Base-by-base conservation (phyloP, 2,329 filamentous ascomycete species). In the Paracamarosporium sp. region DNA sequence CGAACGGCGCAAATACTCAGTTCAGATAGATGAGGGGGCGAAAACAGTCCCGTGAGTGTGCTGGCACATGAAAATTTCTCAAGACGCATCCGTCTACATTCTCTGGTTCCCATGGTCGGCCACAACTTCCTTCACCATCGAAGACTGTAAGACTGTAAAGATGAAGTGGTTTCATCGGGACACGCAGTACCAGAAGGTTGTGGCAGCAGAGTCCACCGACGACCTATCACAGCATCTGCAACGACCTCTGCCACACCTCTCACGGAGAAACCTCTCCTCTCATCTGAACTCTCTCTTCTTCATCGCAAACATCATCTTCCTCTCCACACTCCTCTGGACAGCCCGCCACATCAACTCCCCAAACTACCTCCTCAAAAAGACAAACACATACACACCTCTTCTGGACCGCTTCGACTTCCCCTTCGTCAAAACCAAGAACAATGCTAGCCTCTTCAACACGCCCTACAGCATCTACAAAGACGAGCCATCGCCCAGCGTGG, bases 391-490 rank as follows among this genome's bases (percentile, higher is more conserved):
- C 20, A 33, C 53, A 25, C 22, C 52, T 51, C 43, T 59, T 59
- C 44, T 55, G 5, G 20, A 40, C 45, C 44, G 35, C 24, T 43
- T 20, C 27, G 20, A 50, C 35, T 48, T 57, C 11, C 17, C 55
- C 3, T 53, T 57, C 41, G 12, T 27, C n/a, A 28, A 22, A 2
- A 36, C 28, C 4, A 53, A 22, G 17, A 50, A 31, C n/a, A 57
- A 57, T 20, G 55, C 48, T 2, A 60, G 57, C 27, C 53, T 60
- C 43, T 57, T 50, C 50, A 60, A 60, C 50, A 28, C 22, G 15
- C 57, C 57, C 25, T 60, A 51, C 45, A 54, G 44, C 46, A 61
- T 61, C 41, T 61, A 58, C 51, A 46, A 50, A 25, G 51, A 13
- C 24, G 40, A 47, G 11, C 58, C 55, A 12, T 61, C 58, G 5